Conservation (phyloP, 2,329 filamentous ascomycete species). For the Daldinia sp. region DNA sequence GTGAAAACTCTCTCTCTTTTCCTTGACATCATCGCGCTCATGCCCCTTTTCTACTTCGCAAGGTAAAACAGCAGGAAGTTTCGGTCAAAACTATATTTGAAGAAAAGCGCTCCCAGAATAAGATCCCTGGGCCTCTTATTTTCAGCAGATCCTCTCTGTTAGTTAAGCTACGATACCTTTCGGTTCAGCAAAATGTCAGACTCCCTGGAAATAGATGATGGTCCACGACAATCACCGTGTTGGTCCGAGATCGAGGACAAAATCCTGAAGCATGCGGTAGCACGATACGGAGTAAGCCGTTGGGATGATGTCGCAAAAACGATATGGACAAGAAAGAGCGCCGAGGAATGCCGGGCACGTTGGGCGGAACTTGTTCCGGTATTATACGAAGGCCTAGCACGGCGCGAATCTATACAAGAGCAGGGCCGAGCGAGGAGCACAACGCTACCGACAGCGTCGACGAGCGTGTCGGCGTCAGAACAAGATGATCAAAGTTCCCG, state of each 20-base stretch:
- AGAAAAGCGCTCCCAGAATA: background rate
- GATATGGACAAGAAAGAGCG: slow-evolving; percentile 24
- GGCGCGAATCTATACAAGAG: background rate
- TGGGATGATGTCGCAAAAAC: slow-evolving; percentile 32
- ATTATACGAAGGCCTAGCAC: slow-evolving; percentile 15
- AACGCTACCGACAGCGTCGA: slow-evolving; percentile 4
- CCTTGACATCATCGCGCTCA: slow-evolving; percentile 10
- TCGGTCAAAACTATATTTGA: background rate
- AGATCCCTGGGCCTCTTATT: background rate
- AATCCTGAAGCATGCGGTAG: slow-evolving; percentile 30
- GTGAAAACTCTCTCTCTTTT: slow-evolving; percentile 5
- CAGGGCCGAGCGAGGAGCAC: slow-evolving; percentile 11
- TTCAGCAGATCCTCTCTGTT: too few species aligned
- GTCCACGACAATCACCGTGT: background rate
- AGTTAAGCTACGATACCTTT: too few species aligned
- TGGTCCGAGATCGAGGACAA: slow-evolving; percentile 35
- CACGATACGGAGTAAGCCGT: slow-evolving; percentile 24
- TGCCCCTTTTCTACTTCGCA: background rate
- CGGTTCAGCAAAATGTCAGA: background rate
- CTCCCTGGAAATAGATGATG: background rate
- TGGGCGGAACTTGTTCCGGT: slow-evolving; percentile 30
- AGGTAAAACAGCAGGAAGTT: background rate
- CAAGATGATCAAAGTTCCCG: background rate
- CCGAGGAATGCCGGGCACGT: slow-evolving; percentile 26
- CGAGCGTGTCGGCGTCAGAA: background rate